Evolutionary conservation across 1,139 yeast genomes (phyloP), one percentile per base, ranked within the genome.

Genomic region (Saccharomyces hybrid): DNA sequence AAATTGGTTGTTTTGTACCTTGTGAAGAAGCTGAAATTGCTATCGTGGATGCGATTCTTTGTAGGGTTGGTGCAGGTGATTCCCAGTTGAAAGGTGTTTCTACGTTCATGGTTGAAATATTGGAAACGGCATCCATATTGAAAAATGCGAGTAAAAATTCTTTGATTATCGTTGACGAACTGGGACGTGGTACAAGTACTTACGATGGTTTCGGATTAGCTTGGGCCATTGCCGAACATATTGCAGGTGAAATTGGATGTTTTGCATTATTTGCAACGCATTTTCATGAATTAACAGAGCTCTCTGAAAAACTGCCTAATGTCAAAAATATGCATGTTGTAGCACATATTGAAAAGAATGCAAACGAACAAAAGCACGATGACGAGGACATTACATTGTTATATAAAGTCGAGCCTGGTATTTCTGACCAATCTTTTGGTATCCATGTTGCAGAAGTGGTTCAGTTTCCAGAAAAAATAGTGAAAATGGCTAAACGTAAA

Each of bases 21-120:
- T 82, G 85, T 60, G 74, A 76, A 1, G 76, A 73, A 48, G 90
- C 96, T 0, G 91, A 88, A 63, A 69, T 93, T 46, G 83, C 91
- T 5, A 76, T 93, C 1, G 89, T 90, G 59, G 99, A 93, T 71
- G 90, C 96, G 1, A 87, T 93, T 11, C 77, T 93, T 58, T 95
- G 98, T 11, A 82, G 99, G 64, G 96, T 93, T n/a, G 99, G 99
- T 14, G 98, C 99, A 1, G 96, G 97, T 8, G 99, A 93, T 69
- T 91, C 97, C 0, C 99, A 93, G 70, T 77, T 93, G 64, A 90
- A 91, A 70, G 99, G 99, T 26, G 88, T 93, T 46, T 90, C 97
- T 0, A 93, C 99, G 0, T 93, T 93, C 64, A 93, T 93, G 99
- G 90, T 95, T 46, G 99, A 93, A 69, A 93, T 93, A 98, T 76